These are phyloP conservation scores for Plantago ovata DNA, from an alignment of 257 asterid species.

Conservation along the genomic window DNA sequence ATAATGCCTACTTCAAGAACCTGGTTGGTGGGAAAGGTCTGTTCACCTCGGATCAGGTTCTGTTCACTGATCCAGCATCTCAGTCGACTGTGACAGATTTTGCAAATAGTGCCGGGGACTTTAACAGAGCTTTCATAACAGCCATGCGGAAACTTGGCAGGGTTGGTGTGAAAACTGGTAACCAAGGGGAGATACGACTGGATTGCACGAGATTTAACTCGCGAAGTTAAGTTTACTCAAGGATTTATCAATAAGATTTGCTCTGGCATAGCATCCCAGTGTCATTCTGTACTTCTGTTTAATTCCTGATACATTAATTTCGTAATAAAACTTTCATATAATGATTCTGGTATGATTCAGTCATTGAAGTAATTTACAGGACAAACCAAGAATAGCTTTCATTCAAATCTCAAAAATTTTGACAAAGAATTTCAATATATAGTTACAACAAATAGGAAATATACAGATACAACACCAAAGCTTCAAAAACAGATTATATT, in stretches of 20 bases:
- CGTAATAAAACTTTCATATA: not conserved
- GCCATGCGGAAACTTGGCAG: slow-evolving; percentile 77
- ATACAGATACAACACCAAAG: slow-evolving; percentile 13
- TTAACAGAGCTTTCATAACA: slow-evolving; percentile 43
- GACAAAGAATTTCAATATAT: slow-evolving; percentile 16
- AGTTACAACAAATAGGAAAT: slow-evolving; percentile 14
- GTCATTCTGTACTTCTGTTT: not conserved
- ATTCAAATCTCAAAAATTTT: slow-evolving; percentile 21
- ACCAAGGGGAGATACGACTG: slow-evolving; percentile 51
- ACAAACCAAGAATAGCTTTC: slow-evolving; percentile 20
- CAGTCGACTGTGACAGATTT: slow-evolving; percentile 41
- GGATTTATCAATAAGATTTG: not conserved
- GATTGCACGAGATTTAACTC: slow-evolving; percentile 59
- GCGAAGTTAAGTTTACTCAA: slow-evolving; percentile 5
- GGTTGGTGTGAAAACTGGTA: slow-evolving; percentile 59
- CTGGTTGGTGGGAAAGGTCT: slow-evolving; percentile 62
- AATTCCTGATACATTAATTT: not conserved
- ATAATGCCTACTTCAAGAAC: slow-evolving; percentile 55
- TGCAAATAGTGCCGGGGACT: slow-evolving; percentile 40
- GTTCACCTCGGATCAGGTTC: slow-evolving; percentile 68
- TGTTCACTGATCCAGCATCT: slow-evolving; percentile 48
- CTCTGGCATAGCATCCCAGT: not conserved
- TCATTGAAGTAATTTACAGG: not conserved
- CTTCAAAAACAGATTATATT: slow-evolving; percentile 14
- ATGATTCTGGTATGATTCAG: too few species aligned